These are phyloP conservation scores for Rhizophora mangle DNA, from an alignment of 345 rosid species.

Conservation along the genomic window DNA sequence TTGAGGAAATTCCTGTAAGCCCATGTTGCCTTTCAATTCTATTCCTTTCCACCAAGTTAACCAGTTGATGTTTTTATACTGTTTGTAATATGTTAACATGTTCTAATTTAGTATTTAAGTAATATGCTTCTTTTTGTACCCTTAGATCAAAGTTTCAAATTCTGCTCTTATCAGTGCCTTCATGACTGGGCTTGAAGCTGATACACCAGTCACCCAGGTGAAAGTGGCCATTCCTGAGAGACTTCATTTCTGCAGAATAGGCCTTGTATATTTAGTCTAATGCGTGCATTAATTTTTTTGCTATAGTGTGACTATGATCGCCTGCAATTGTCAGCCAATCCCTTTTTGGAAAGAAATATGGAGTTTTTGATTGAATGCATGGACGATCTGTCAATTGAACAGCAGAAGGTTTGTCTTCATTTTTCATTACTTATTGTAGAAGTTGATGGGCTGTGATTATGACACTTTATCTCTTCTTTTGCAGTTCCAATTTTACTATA, in stretches of 20 bases:
- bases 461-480: conserved; percentile 16
- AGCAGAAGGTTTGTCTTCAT: conserved; percentile 68
- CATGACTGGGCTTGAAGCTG: conserved; percentile 92
- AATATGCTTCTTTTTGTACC: conserved; percentile 13
- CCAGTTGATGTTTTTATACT: background rate
- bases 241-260: background rate
- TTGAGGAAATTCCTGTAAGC: conserved; percentile 98
- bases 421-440: conserved; percentile 4
- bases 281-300: conserved; percentile 1
- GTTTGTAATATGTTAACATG: background rate
- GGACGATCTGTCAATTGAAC: conserved; percentile 90
- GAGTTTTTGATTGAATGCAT: conserved; percentile 97
- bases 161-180: conserved; percentile 97
- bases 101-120: background rate
- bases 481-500: conserved; percentile 85
- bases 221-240: background rate
- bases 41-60: background rate
- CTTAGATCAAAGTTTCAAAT: conserved; percentile 95
- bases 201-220: conserved; percentile 88
- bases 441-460: conserved; percentile 1
- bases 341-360: conserved; percentile 81
- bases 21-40: conserved; percentile 5
- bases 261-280: background rate
- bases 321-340: conserved; percentile 75
- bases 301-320: conserved; percentile 88